Conservation (phyloP, 2,329 filamentous ascomycete genomes). For the Verticillium isaacii region DNA sequence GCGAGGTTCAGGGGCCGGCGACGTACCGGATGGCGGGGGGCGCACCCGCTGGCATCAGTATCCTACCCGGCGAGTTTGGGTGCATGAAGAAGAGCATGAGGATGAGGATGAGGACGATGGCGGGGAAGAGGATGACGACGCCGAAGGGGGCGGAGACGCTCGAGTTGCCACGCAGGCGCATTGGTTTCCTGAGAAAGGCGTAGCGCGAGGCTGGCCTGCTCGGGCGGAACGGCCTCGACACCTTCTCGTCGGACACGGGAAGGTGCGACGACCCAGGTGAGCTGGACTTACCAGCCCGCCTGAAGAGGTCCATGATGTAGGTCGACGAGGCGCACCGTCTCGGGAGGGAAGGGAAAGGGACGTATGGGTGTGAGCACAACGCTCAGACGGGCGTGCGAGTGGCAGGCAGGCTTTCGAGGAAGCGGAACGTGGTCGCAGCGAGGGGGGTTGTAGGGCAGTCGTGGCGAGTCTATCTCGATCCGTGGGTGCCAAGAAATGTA, state of each 20-base stretch:
- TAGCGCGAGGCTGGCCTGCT: slow-evolving; percentile 47
- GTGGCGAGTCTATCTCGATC: neutral
- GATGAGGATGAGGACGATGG: slow-evolving; percentile 86
- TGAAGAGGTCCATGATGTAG: slow-evolving; percentile 51
- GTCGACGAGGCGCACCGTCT: neutral
- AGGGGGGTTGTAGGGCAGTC: neutral
- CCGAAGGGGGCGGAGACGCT: slow-evolving; percentile 89
- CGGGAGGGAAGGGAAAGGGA: neutral
- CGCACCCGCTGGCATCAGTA: slow-evolving; percentile 82
- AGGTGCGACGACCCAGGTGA: slow-evolving; percentile 36
- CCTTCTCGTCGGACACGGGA: slow-evolving; percentile 48
- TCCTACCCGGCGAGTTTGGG: slow-evolving; percentile 74
- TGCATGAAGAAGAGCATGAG: slow-evolving; percentile 85
- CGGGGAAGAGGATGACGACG: slow-evolving; percentile 87
- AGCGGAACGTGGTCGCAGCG: neutral
- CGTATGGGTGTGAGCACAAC: neutral
- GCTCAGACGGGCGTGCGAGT: neutral
- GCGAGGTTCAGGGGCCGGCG: no score
- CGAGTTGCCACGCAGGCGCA: slow-evolving; percentile 88
- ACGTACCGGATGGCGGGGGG: slow-evolving; percentile 84
- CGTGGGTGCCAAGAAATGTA: neutral
- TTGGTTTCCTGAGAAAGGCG: slow-evolving; percentile 78
- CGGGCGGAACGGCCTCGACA: slow-evolving; percentile 25
- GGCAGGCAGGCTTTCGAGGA: neutral
- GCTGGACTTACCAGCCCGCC: slow-evolving; percentile 48